Evolutionary conservation across 306 rosid species (phyloP).

Genomic region (Myrica gale): DNA sequence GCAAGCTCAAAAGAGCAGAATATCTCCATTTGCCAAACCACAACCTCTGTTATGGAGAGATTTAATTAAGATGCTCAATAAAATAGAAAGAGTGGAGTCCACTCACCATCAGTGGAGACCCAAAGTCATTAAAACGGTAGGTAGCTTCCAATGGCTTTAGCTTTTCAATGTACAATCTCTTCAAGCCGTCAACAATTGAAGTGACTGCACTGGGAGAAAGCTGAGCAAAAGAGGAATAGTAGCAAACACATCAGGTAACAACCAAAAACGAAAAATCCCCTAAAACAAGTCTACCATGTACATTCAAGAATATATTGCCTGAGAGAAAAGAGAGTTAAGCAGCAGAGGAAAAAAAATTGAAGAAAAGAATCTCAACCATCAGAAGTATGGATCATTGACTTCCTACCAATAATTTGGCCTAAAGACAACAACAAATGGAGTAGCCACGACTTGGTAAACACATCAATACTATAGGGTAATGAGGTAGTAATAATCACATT

Average conservation of each 20-base stretch:
- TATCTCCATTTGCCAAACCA: constrained; percentile 7
- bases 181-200: constrained; percentile 84
- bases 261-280: constrained; percentile 1
- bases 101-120: constrained; percentile 72
- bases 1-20: constrained; percentile 8
- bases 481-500: background rate
- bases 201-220: constrained; percentile 65
- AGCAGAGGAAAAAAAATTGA: background rate
- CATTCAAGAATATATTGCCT: background rate
- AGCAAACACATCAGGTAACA: constrained; percentile 14
- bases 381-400: background rate
- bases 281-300: background rate
- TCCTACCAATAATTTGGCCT: background rate
- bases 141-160: constrained; percentile 81
- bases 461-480: background rate
- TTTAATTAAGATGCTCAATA: too few species aligned
- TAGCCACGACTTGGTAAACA: background rate
- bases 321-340: background rate
- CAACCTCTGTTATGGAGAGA: background rate
- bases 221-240: constrained; percentile 36
- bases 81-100: background rate
- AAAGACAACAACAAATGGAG: background rate
- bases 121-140: constrained; percentile 82
- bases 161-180: constrained; percentile 70
- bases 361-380: background rate